Evolutionary conservation across 768 basidiomycete genomes (phyloP).

Genomic region (Pulveroboletus sp.): DNA sequence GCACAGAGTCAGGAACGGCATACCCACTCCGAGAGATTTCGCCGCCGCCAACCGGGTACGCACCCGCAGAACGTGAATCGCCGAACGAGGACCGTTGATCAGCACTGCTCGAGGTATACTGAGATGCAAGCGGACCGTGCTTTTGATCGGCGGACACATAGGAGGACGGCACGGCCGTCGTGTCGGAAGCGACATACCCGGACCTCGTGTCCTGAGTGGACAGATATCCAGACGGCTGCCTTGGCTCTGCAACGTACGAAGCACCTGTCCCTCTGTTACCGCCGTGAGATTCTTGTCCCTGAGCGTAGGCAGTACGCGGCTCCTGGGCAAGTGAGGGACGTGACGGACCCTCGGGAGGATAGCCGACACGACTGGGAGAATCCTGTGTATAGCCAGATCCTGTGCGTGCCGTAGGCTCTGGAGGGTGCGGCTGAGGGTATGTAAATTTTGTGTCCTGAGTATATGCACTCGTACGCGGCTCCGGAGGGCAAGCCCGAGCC

Average conservation of each 20-base stretch:
- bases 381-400: slow-evolving; percentile 14
- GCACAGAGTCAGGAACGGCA: slow-evolving; percentile 13
- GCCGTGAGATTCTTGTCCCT: slow-evolving; percentile 17
- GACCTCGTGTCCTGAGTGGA: slow-evolving; percentile 20
- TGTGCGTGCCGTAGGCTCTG: slow-evolving; percentile 15
- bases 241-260: slow-evolving; percentile 16
- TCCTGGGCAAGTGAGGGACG: slow-evolving; percentile 16
- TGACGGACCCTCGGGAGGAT: slow-evolving; percentile 12
- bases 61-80: slow-evolving; percentile 18
- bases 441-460: slow-evolving; percentile 21
- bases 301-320: slow-evolving; percentile 13
- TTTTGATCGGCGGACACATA: slow-evolving; percentile 20
- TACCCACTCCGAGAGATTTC: slow-evolving; percentile 15
- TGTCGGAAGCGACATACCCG: slow-evolving; percentile 16
- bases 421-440: slow-evolving; percentile 18
- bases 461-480: slow-evolving; percentile 19
- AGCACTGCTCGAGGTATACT: slow-evolving; percentile 14
- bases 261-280: slow-evolving; percentile 3
- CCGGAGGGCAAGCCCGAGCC: slow-evolving; percentile 15
- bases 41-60: slow-evolving; percentile 9
- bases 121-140: slow-evolving; percentile 10
- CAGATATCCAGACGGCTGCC: slow-evolving; percentile 18
- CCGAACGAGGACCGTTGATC: slow-evolving; percentile 19
- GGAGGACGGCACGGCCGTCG: slow-evolving; percentile 8
- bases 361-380: slow-evolving; percentile 11